These are phyloP conservation scores for Globisporangium sylvaticum DNA, from an alignment of 352 stramenopile genomes.

Conservation along the genomic window DNA sequence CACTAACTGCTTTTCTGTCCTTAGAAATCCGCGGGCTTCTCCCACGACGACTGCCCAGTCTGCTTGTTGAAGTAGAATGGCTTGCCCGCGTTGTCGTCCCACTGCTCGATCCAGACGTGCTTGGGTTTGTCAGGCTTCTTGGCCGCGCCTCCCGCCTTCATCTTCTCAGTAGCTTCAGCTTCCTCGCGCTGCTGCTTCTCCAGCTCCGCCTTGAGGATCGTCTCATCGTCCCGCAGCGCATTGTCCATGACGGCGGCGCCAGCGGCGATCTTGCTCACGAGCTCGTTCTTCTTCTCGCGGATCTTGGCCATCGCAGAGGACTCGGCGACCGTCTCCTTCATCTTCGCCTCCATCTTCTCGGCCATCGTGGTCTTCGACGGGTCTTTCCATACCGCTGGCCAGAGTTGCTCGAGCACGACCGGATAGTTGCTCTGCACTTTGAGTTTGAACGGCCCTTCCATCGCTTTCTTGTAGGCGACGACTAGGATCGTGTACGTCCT, in stretches of 20 bases:
- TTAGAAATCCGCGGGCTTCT: constrained; percentile 62
- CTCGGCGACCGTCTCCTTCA: constrained; percentile 62
- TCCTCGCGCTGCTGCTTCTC: constrained; percentile 46
- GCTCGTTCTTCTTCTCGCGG: constrained; percentile 67
- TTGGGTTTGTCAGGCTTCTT: constrained; percentile 22
- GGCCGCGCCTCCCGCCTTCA: constrained; percentile 21
- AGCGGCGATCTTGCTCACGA: constrained; percentile 60
- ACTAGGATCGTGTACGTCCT: constrained; percentile 88
- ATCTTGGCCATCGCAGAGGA: constrained; percentile 52
- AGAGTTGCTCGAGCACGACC: constrained; percentile 70
- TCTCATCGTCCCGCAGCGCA: constrained; percentile 64
- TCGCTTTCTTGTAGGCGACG: constrained; percentile 81
- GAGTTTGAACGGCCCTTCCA: constrained; percentile 89
- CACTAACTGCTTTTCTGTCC: background rate
- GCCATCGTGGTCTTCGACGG: constrained; percentile 33
- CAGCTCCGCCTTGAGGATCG: constrained; percentile 53
- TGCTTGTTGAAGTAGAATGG: constrained; percentile 89
- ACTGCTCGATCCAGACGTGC: constrained; percentile 69
- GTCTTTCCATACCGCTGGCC: constrained; percentile 77
- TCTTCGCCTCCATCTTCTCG: constrained; percentile 55
- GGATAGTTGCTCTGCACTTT: constrained; percentile 85
- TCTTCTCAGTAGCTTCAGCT: constrained; percentile 10
- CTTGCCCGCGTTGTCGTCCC: constrained; percentile 70
- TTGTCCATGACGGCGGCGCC: constrained; percentile 64
- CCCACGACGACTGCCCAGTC: constrained; percentile 76